Conservation (phyloP, 352 stramenopile species). For the Poterioochromonas sp. region DNA sequence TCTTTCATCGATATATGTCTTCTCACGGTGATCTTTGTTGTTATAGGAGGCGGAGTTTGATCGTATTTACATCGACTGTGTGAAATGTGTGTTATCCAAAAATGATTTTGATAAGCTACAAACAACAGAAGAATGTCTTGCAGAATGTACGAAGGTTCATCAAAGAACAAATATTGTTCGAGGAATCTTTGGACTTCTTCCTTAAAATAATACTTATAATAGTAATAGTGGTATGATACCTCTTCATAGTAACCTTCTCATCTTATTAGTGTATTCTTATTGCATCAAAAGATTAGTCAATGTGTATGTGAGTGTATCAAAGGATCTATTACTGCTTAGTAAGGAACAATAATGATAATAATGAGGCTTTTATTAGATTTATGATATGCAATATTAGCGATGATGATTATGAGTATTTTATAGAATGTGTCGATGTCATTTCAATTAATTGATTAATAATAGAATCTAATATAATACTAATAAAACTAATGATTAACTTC, state of each 20-base stretch:
- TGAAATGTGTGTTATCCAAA: slow-evolving; percentile 12
- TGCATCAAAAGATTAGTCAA: no score
- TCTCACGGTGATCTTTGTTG: background rate
- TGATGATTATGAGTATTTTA: no score
- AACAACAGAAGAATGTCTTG: background rate
- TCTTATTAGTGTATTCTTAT: no score
- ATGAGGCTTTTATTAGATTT: no score
- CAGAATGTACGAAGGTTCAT: background rate
- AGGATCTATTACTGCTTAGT: no score
- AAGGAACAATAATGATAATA: no score
- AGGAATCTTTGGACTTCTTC: background rate
- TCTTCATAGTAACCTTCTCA: no score
- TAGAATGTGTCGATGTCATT: no score
- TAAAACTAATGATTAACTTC: no score
- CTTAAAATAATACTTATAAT: background rate
- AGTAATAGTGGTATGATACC: no score
- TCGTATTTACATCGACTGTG: background rate
- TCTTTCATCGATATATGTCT: background rate
- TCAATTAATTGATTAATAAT: background rate
- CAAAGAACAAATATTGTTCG: background rate
- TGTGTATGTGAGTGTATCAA: no score
- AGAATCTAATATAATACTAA: no score
- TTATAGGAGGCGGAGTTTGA: background rate
- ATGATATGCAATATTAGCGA: background rate
- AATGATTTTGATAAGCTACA: background rate